Evolutionary conservation across 2,329 filamentous ascomycete species (phyloP), one percentile per base, ranked within the genome.

Genomic region (Curvularia sp.): DNA sequence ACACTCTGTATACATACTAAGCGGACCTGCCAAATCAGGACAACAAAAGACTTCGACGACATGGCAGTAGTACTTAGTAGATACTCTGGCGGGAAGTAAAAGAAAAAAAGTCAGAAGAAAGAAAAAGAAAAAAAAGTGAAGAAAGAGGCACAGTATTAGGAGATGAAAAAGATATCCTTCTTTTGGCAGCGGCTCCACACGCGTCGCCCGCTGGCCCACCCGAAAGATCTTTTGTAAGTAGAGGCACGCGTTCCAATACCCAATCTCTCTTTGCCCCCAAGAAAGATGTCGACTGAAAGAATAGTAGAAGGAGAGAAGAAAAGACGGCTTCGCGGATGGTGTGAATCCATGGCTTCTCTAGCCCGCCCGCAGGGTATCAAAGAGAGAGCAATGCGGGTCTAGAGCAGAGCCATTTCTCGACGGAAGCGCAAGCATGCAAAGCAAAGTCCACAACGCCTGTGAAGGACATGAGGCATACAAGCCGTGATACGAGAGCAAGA

Each of bases 391-490:
- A 68, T 63, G 57, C 67, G 64, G 64, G 68, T 59, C 56, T 63
- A 60, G 66, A 64, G 67, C 65, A 69, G 58, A 66, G 68, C 69
- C 73, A 75, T 69, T 68, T 41, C 52, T 55, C 68, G 69, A 65
- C 61, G 61, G 64, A 64, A 67, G 63, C 65, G 28, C 57, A 59
- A 56, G 53, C 57, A 59, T 55, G 53, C 57, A 59, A 59, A 51
- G 61, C 63, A 69, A 72, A 74, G 72, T 74, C 71, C 70, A 71
- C 70, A 77, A 77, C 73, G 73, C 74, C 74, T 60, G 68, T 70
- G 64, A 64, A 74, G 66, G 68, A 72, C 65, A 70, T 73, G 68
- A 67, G 65, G 66, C 74, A 76, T 77, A 68, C 73, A 68, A 72
- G 69, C 71, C 67, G 64, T 74, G 67, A 73, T 66, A 68, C 69